phyloP scores from a whole-genome alignment of 176 grass and related monocot species.

The Puccinellia tenuiflora region DNA sequence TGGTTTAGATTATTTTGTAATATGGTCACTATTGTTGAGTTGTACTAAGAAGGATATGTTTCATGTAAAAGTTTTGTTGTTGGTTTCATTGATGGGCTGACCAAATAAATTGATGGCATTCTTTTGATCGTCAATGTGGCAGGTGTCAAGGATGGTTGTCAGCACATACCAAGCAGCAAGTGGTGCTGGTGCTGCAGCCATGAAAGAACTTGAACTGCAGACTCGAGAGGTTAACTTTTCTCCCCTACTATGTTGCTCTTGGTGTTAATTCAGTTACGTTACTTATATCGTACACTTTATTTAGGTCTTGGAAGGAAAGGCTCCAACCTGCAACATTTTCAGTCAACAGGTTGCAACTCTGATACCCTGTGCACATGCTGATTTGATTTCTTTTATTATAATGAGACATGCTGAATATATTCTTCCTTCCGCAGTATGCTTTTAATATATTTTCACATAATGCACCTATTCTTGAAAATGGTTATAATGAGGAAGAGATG shows the following conservation, averaged over 20 bases:
- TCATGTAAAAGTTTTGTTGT: background rate
- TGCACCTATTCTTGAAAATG: slow-evolving; percentile 79
- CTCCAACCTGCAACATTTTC: slow-evolving; percentile 94
- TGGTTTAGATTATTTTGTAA: background rate
- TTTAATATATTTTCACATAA: slow-evolving; percentile 99
- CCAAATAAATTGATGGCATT: background rate
- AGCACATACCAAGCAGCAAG: slow-evolving; percentile 99
- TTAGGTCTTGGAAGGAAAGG: slow-evolving; percentile 92
- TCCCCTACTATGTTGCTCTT: background rate
- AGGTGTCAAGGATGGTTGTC: slow-evolving; percentile 94
- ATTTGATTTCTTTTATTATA: background rate
- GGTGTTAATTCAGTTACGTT: background rate
- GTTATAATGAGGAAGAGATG: slow-evolving; percentile 98
- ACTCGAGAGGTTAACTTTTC: slow-evolving; percentile 63
- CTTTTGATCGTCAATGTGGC: slow-evolving; percentile 10
- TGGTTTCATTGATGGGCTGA: background rate
- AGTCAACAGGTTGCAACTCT: slow-evolving; percentile 59
- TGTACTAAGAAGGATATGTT: background rate
- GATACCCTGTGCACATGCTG: background rate
- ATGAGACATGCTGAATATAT: slow-evolving; percentile 8
- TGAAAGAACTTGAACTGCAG: slow-evolving; percentile 88
- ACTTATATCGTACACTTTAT: background rate
- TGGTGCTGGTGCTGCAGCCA: slow-evolving; percentile 92
- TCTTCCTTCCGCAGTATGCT: slow-evolving; percentile 72
- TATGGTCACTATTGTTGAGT: background rate